Conservation (phyloP, 257 asterid species). For the Solanum microdontum region DNA sequence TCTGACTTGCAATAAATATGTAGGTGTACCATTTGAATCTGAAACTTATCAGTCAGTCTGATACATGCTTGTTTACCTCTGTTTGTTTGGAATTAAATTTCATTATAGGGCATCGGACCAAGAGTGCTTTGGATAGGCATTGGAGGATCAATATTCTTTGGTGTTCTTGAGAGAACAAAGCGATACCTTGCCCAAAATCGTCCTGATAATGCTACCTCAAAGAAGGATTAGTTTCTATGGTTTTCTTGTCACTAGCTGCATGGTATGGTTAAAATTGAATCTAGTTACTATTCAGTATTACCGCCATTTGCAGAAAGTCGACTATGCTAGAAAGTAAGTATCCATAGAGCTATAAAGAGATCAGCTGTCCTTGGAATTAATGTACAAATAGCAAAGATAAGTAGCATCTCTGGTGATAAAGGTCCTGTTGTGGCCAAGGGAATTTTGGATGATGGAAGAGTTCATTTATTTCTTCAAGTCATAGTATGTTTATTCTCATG, state of each 20-base stretch:
- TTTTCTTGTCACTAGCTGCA: neutral
- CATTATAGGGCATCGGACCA: conserved; percentile 75
- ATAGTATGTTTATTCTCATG: neutral
- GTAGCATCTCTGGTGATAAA: neutral
- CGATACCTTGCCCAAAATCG: conserved; percentile 53
- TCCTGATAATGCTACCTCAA: conserved; percentile 18
- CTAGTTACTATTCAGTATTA: neutral
- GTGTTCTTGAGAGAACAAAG: conserved; percentile 85
- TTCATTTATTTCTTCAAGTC: neutral
- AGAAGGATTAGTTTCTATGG: conserved; percentile 17
- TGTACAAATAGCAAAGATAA: neutral
- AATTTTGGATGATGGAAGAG: neutral
- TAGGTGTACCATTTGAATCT: neutral
- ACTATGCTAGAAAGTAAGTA: neutral
- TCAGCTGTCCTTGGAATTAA: neutral
- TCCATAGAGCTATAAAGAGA: neutral
- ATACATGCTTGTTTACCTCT: neutral
- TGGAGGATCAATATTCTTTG: conserved; percentile 94
- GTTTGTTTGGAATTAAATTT: neutral
- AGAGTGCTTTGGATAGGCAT: conserved; percentile 98
- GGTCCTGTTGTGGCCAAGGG: neutral
- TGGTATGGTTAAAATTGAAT: neutral
- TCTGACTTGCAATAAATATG: neutral
- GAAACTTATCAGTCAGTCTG: neutral
- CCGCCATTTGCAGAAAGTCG: neutral